Percentiles rank a stretch among this genome's conserved stretches.
Evolutionary conservation across 202 grass and related monocot species (phyloP).

Genomic region (Schoenoplectus triqueter): DNA sequence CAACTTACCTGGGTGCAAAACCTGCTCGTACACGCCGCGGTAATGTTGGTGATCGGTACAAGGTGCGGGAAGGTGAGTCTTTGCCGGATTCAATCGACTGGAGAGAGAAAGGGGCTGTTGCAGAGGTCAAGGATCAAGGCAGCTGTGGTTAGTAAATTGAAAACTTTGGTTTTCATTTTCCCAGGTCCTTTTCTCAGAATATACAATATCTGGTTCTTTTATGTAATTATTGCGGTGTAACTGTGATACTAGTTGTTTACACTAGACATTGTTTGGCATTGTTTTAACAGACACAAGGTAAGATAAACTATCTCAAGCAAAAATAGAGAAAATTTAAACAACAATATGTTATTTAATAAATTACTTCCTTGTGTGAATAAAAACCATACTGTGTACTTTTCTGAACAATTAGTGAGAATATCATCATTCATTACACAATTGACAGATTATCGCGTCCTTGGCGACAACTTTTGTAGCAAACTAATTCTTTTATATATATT

Average conservation of each 20-base stretch:
- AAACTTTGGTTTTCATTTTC: conserved; percentile 6
- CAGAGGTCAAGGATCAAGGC: conserved; percentile 69
- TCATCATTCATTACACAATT: conserved; percentile 3
- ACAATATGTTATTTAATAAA: not conserved
- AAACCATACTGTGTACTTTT: not conserved
- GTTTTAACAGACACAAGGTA: not conserved
- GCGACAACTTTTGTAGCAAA: not conserved
- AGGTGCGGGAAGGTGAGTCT: conserved; percentile 46
- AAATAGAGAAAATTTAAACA: not conserved
- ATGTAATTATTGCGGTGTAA: not conserved
- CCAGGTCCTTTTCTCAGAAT: not conserved
- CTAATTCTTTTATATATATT: not conserved
- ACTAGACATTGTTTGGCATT: not conserved
- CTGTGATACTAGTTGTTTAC: not conserved
- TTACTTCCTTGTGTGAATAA: not conserved
- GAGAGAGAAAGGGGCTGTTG: conserved; percentile 78
- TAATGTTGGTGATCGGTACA: conserved; percentile 52
- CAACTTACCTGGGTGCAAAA: conserved; percentile 59
- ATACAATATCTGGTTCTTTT: not conserved
- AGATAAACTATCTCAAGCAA: conserved; percentile 2
- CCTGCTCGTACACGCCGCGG: conserved; percentile 32
- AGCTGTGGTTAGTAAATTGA: conserved; percentile 60
- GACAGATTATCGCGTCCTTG: not conserved
- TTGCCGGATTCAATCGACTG: conserved; percentile 77
- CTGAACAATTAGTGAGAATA: conserved; percentile 1